Percentiles rank a stretch among this genome's conserved stretches.
phyloP scores from a whole-genome alignment of 78 protist genomes.

The Cyanophora paradoxa region DNA sequence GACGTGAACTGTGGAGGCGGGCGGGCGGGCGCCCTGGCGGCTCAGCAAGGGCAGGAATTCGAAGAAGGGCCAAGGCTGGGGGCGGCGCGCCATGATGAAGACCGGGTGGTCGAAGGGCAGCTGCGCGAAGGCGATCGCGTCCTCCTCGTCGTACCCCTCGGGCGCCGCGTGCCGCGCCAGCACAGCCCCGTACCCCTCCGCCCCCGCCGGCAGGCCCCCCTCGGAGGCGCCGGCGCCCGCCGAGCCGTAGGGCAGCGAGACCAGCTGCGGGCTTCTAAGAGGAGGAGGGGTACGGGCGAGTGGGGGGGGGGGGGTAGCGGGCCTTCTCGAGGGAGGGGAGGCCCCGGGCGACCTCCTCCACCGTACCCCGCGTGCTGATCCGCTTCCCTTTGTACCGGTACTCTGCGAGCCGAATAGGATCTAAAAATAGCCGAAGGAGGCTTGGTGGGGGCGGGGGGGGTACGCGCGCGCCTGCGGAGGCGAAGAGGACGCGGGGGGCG shows the following conservation, averaged over 20 bases:
- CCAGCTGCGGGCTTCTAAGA: neutral
- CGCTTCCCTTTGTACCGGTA: neutral
- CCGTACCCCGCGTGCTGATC: too few species aligned
- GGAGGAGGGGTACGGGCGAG: too few species aligned
- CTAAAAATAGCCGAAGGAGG: neutral
- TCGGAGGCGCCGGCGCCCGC: neutral
- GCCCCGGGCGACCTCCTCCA: too few species aligned
- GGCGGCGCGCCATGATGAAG: neutral
- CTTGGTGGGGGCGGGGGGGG: neutral
- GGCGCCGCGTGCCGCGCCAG: neutral
- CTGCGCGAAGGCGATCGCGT: slow-evolving; percentile 4
- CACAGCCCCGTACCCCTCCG: neutral
- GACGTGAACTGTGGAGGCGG: slow-evolving; percentile 1
- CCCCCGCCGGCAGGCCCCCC: neutral
- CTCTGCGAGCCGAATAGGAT: neutral
- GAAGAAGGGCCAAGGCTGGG: too few species aligned
- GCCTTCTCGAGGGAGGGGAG: too few species aligned
- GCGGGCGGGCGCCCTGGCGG: too few species aligned
- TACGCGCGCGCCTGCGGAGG: neutral
- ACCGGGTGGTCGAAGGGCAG: neutral
- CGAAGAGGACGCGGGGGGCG: neutral
- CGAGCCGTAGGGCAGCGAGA: neutral
- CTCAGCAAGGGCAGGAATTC: too few species aligned
- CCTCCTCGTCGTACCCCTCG: neutral
- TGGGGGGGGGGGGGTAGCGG: too few species aligned